Evolutionary conservation across 2,329 filamentous ascomycete genomes (phyloP), one percentile per base, ranked within the genome.

Genomic region (Penicillium sp.): DNA sequence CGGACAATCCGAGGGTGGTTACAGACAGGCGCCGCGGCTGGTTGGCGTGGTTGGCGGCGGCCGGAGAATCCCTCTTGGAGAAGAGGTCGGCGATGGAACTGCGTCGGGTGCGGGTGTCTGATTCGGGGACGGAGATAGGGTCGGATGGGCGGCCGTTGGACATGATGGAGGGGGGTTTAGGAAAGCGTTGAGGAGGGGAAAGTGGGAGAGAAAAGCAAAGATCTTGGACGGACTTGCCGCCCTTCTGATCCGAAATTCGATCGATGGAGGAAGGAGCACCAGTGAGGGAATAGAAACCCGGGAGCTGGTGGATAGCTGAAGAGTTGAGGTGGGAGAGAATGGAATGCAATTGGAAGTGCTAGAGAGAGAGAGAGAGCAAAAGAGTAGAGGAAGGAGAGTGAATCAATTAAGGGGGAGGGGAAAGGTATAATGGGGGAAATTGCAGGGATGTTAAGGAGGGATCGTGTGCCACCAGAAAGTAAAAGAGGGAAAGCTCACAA

Each of bases 1-100:
- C 86, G 3, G 85, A 86, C n/a, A 89, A 75, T 29, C 87, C 87
- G 27, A 89, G 72, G 2, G 86, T 88, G 40, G 82, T 84, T 63
- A 90, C 81, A 39, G 87, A 91, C 57, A 90, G 80, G 41, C 87
- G 82, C 52, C 87, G 83, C 50, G 63, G 83, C 49, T 64, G 66
- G 46, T 60, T 66, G 5, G 70, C 51, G 55, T 81, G 76, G 25
- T 77, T 70, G 51, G 73, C 75, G 45, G 75, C 73, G 71, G 57
- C 72, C 64, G 54, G 54, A 37, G 59, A 56, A 39, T 46, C 60
- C 38, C 57, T 63, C 9, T 59, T 67, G 35, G 69, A 57, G 55
- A 74, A 69, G 49, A 74, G 63, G 44, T 75, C 73, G 47, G 69
- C 71, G 51, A 77, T 64, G 42, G 77, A 79, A 40, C 72, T 67